Evolutionary conservation across 306 rosid species (phyloP), one percentile per base, ranked within the genome.

Genomic region (Cicer chorassanicum): DNA sequence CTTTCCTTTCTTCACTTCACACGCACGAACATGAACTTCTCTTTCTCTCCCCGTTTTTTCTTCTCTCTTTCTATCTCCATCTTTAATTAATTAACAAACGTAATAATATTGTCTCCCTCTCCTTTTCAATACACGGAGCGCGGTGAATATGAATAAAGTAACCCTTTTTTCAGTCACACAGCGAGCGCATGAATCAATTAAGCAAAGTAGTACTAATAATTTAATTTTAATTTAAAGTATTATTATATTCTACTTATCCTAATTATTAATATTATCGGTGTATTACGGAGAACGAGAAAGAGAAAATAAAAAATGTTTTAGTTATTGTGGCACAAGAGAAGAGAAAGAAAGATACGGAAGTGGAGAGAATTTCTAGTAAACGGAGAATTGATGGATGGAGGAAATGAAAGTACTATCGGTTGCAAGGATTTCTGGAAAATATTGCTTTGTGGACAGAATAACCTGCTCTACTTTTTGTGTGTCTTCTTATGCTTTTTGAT

Each of bases 361-460:
- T 46, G 65, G 76, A 69, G 84, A 79, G 84, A 83, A 84, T 80
- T 73, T 84, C 63, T 68, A 73, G 87, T 80, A 75, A 80, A 72
- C 75, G 76, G 68, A 68, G 68, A 62, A 73, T 70, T 46, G 81
- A 73, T 73, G 82, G 88, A 68, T 79, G 82, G 83, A 65, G 4
- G 39, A 56, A 56, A 21, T 82, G 77, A 70, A 82, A 80, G 88
- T 79, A 83, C 85, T 61, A 78, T 74, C 84, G 74, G 82, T 77
- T 85, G 90, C 93, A 82, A 87, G 81, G 86, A 88, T 89, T 85
- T 87, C 89, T 87, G 90, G 77, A 88, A 88, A 73, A 62, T 82
- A 81, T 13, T 76, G 84, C 86, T 84, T 57, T 82, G 42, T 65
- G 81, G 74, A 68, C 85, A 92, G 72, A 74, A 63, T 74, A 83